These are phyloP conservation scores for Phoma herbarum DNA, from an alignment of 2,329 filamentous ascomycete genomes.

Conservation along the genomic window DNA sequence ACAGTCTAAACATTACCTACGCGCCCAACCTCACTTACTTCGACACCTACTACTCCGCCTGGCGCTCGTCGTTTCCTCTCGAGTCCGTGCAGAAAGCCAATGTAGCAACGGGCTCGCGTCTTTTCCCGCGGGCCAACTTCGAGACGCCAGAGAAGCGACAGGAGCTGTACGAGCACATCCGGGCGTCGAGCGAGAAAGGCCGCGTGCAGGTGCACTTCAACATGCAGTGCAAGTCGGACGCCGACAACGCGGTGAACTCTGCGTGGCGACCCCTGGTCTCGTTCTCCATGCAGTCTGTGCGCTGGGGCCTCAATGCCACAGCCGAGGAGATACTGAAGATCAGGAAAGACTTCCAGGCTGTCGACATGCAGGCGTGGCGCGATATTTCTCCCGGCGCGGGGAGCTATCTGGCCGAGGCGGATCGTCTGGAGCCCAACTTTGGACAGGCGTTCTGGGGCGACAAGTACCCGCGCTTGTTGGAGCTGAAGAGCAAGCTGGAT, in stretches of 20 bases:
- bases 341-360: constrained; percentile 24
- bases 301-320: constrained; percentile 27
- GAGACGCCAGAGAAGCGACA: constrained; percentile 45
- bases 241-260: constrained; percentile 39
- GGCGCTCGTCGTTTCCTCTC: constrained; percentile 47
- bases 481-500: constrained; percentile 41
- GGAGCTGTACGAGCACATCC: constrained; percentile 38
- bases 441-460: constrained; percentile 41
- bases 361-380: constrained; percentile 30
- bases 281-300: constrained; percentile 35
- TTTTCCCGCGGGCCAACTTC: constrained; percentile 48
- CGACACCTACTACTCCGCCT: constrained; percentile 44
- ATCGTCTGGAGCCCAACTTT: constrained; percentile 38
- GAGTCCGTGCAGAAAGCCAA: constrained; percentile 47
- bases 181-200: constrained; percentile 46
- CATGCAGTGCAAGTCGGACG: constrained; percentile 39
- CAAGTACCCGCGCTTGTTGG: constrained; percentile 38
- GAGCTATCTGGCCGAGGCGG: constrained; percentile 41
- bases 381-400: constrained; percentile 38
- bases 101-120: constrained; percentile 44
- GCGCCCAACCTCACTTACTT: constrained; percentile 49
- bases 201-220: constrained; percentile 49
- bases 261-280: constrained; percentile 36
- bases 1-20: constrained; percentile 40
- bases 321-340: constrained; percentile 26